phyloP scores from a whole-genome alignment of 306 rosid species.

The Quercus gilva region DNA sequence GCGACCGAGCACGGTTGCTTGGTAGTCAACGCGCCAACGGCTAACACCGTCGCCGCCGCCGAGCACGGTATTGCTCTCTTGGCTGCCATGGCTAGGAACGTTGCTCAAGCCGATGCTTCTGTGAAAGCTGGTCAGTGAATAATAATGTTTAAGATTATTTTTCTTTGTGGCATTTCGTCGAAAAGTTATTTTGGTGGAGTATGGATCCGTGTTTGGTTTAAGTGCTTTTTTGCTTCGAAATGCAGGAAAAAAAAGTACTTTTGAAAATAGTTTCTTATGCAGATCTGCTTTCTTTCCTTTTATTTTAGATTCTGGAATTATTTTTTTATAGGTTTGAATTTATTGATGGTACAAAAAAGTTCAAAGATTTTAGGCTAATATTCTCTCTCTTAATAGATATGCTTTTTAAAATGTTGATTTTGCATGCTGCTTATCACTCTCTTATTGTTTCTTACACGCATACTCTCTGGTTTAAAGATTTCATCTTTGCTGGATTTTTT shows the following conservation, averaged over 20 bases:
- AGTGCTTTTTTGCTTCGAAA: background rate
- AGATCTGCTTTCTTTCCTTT: constrained; percentile 1
- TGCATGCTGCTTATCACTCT: no score
- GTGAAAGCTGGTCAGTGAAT: constrained; percentile 71
- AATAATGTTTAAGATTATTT: background rate
- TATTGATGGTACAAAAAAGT: no score
- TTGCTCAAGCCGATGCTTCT: constrained; percentile 95
- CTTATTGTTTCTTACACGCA: no score
- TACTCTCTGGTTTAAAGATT: no score
- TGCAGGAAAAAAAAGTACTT: background rate
- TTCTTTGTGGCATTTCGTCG: constrained; percentile 19
- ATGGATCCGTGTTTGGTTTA: background rate
- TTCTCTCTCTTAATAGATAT: no score
- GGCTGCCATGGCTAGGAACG: constrained; percentile 95
- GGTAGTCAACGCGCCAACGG: constrained; percentile 97
- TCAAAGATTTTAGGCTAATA: no score
- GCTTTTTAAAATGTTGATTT: no score
- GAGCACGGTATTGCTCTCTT: constrained; percentile 95
- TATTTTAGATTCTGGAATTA: background rate
- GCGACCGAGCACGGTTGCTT: constrained; percentile 97
- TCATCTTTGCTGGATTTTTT: no score
- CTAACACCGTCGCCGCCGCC: constrained; percentile 95
- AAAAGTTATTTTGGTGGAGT: background rate
- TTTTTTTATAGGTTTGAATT: background rate
- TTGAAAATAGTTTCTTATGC: background rate